Evolutionary conservation across 768 basidiomycete species (phyloP).

Genomic region (Pleurotus platypus): DNA sequence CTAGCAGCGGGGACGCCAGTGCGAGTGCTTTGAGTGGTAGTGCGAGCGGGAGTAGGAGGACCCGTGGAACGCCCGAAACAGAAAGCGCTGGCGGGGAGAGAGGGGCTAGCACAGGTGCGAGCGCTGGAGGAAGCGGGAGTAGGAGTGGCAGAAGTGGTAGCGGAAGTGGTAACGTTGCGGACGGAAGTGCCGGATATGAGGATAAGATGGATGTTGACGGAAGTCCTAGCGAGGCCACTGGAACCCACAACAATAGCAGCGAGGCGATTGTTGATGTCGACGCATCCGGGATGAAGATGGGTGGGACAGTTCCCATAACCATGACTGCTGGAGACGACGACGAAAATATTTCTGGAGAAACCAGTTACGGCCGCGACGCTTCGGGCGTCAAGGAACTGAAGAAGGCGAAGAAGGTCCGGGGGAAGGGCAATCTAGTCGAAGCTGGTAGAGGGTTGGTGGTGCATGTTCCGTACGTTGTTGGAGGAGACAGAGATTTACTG

Average conservation of each 20-base stretch:
- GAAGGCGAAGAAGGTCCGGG: conserved; percentile 21
- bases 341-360: not conserved
- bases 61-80: not conserved
- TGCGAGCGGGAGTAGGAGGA: conserved; percentile 2
- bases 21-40: not conserved
- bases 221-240: not conserved
- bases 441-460: conserved; percentile 17
- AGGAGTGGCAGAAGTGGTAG: not conserved
- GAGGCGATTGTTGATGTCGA: not conserved
- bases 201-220: conserved; percentile 12
- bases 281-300: not conserved
- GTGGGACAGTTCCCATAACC: not conserved
- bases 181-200: conserved; percentile 9
- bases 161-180: conserved; percentile 5
- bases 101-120: not conserved
- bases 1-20: not conserved
- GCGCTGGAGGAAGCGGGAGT: not conserved
- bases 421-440: conserved; percentile 20
- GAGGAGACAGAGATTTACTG: conserved; percentile 9
- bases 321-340: not conserved
- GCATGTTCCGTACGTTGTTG: conserved; percentile 23
- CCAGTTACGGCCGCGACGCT: not conserved
- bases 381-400: not conserved
- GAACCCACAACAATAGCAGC: not conserved
- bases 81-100: not conserved